Conservation (phyloP, 306 rosid genomes). For the Trifolium repens region DNA sequence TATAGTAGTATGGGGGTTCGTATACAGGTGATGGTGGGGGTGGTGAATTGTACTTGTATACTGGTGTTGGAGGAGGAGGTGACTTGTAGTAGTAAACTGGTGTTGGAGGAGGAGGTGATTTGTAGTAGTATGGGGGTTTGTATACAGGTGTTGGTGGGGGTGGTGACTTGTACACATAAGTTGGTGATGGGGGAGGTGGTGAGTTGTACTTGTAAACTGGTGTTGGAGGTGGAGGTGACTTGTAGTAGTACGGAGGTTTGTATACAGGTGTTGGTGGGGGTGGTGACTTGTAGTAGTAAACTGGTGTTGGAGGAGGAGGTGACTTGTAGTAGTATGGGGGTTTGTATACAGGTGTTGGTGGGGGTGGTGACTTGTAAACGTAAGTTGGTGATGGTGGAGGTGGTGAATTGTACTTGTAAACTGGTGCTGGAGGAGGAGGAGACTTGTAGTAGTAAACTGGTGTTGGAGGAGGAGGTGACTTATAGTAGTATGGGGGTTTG, state of each 20-base stretch:
- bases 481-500: slow-evolving; percentile 20
- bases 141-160: slow-evolving; percentile 40
- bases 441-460: slow-evolving; percentile 45
- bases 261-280: slow-evolving; percentile 45
- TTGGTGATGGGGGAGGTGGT: slow-evolving; percentile 26
- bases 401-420: background rate
- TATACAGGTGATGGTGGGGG: slow-evolving; percentile 10
- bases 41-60: slow-evolving; percentile 13
- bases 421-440: slow-evolving; percentile 22
- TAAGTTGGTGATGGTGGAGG: background rate
- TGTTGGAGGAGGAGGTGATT: background rate
- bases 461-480: slow-evolving; percentile 51
- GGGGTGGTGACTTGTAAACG: slow-evolving; percentile 43
- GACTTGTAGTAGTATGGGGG: slow-evolving; percentile 50
- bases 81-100: slow-evolving; percentile 20
- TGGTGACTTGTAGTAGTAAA: slow-evolving; percentile 14
- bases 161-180: slow-evolving; percentile 22
- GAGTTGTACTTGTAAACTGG: slow-evolving; percentile 8
- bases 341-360: slow-evolving; percentile 32
- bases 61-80: slow-evolving; percentile 35
- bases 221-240: slow-evolving; percentile 45
- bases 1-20: slow-evolving; percentile 21
- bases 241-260: slow-evolving; percentile 3
- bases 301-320: slow-evolving; percentile 46
- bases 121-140: background rate